phyloP scores from a whole-genome alignment of 371 early-diverging fungal species.

The Mortierella polycephala region DNA sequence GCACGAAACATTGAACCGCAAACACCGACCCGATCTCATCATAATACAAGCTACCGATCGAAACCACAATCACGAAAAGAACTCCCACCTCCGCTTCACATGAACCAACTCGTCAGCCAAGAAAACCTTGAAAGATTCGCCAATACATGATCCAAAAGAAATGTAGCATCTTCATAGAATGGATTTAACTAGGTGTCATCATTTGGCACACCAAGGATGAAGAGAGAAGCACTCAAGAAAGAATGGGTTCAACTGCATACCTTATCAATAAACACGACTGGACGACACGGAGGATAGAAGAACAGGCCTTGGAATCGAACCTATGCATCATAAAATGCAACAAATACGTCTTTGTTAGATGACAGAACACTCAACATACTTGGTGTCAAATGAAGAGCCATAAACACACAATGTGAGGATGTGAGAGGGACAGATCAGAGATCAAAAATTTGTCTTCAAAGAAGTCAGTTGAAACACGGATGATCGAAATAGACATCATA shows the following conservation, averaged over 20 bases:
- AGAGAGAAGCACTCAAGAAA: background rate
- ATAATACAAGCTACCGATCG: conserved; percentile 7
- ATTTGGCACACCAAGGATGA: conserved; percentile 26
- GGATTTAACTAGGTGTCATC: conserved; percentile 57
- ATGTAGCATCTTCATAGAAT: conserved; percentile 56
- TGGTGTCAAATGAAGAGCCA: background rate
- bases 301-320: too few species aligned
- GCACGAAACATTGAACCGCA: conserved; percentile 22
- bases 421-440: conserved; percentile 27
- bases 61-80: conserved; percentile 24
- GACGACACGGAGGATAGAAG: background rate
- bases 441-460: conserved; percentile 54
- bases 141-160: conserved; percentile 31
- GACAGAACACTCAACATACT: background rate
- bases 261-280: conserved; percentile 5
- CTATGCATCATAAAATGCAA: too few species aligned
- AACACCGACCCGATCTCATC: background rate
- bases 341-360: background rate
- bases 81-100: conserved; percentile 49
- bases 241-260: conserved; percentile 27
- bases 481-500: conserved; percentile 55
- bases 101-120: conserved; percentile 49
- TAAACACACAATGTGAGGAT: conserved; percentile 5
- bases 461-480: conserved; percentile 57
- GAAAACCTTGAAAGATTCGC: conserved; percentile 55